Evolutionary conservation across 371 early-diverging fungal species (phyloP).

Genomic region (Apophysomyces variabilis): DNA sequence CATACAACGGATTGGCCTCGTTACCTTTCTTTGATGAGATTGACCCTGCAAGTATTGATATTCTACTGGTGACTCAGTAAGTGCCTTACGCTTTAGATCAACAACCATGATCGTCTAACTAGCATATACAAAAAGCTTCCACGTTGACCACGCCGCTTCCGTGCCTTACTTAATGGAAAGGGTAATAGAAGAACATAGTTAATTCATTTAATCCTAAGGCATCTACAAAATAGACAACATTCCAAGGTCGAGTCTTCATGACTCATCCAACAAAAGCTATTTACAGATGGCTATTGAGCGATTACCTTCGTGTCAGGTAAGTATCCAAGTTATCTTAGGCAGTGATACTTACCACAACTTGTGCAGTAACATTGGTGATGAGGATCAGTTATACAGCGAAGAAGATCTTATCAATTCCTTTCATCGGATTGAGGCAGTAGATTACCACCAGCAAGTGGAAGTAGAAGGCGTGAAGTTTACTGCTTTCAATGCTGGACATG

Average conservation of each 20-base stretch:
- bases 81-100: slow-evolving; percentile 17
- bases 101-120: background rate
- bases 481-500: slow-evolving; percentile 99
- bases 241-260: slow-evolving; percentile 99
- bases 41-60: slow-evolving; percentile 93
- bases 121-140: slow-evolving; percentile 76
- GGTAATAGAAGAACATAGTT: slow-evolving; percentile 40
- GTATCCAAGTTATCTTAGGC: background rate
- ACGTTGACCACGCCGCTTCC: slow-evolving; percentile 99
- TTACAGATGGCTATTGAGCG: slow-evolving; percentile 97
- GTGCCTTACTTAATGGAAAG: slow-evolving; percentile 99
- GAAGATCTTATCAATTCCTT: slow-evolving; percentile 91
- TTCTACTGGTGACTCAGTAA: slow-evolving; percentile 96
- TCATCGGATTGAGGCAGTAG: slow-evolving; percentile 96
- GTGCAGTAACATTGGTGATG: slow-evolving; percentile 78
- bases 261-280: slow-evolving; percentile 99
- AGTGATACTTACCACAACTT: slow-evolving; percentile 13
- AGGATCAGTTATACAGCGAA: slow-evolving; percentile 96
- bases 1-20: slow-evolving; percentile 94
- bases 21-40: slow-evolving; percentile 99
- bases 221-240: slow-evolving; percentile 75
- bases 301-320: slow-evolving; percentile 95
- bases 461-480: slow-evolving; percentile 98
- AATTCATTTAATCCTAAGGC: too few relatives aligned
- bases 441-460: slow-evolving; percentile 98